A percentile compares a stretch with the other conserved stretches of the same genome.
Conservation (phyloP, 2,329 filamentous ascomycete species). For the Cladosporium halotolerans region DNA sequence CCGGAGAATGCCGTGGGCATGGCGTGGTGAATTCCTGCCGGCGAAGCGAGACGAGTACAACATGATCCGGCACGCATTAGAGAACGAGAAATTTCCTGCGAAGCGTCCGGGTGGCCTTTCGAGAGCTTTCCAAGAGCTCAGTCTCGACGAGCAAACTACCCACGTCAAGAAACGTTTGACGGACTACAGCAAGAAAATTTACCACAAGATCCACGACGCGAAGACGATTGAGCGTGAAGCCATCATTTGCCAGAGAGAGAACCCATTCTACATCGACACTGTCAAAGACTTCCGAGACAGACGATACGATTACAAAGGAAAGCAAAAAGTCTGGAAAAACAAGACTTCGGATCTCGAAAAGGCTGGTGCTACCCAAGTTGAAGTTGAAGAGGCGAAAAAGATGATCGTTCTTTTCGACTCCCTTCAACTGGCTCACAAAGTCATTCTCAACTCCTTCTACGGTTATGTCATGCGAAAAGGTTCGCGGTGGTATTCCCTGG, state of each 20-base stretch:
- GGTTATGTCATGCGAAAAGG: constrained; percentile 99
- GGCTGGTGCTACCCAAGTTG: constrained; percentile 64
- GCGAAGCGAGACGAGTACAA: constrained; percentile 98
- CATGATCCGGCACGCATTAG: constrained; percentile 88
- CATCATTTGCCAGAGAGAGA: constrained; percentile 96
- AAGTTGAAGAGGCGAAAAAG: constrained; percentile 93
- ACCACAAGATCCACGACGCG: constrained; percentile 96
- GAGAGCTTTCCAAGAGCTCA: constrained; percentile 74
- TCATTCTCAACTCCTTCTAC: constrained; percentile 98
- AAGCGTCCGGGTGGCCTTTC: constrained; percentile 63
- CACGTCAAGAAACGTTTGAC: constrained; percentile 82
- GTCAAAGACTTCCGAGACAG: constrained; percentile 94
- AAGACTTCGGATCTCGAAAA: constrained; percentile 85
- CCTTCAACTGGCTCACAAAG: constrained; percentile 92
- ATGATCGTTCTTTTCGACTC: constrained; percentile 98
- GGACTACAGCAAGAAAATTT: constrained; percentile 95
- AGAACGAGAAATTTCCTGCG: constrained; percentile 87
- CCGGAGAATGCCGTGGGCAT: constrained; percentile 88
- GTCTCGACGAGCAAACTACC: constrained; percentile 71
- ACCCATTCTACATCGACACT: constrained; percentile 96
- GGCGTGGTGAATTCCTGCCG: constrained; percentile 94
- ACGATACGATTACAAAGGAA: constrained; percentile 95
- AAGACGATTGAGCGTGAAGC: constrained; percentile 90
- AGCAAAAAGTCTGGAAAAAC: constrained; percentile 97
- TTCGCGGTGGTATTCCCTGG: constrained; percentile 97